Conservation (phyloP, 129 eudicot genomes). For the Silybum marianum region DNA sequence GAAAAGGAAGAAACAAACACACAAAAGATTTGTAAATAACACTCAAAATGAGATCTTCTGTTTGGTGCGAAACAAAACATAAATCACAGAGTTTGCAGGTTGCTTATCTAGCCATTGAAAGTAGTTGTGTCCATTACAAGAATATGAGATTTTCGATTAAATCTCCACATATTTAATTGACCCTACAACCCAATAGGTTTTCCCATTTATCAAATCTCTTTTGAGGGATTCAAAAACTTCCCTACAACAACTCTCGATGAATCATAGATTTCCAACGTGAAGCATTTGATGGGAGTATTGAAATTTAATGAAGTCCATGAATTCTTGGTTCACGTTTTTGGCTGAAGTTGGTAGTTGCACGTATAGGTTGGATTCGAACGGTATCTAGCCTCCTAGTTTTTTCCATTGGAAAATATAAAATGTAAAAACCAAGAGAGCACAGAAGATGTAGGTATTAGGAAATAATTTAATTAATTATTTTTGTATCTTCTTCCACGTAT, state of each 20-base stretch:
- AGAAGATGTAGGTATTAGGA: conserved; percentile 29
- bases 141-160: neutral
- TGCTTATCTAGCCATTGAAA: conserved; percentile 50
- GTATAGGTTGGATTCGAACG: neutral
- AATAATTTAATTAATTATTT: too few species aligned
- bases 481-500: too few species aligned
- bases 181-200: conserved; percentile 47
- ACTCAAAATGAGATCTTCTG: too few species aligned
- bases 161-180: conserved; percentile 40
- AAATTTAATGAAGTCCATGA: neutral
- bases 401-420: conserved; percentile 1
- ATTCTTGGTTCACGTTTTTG: conserved; percentile 19
- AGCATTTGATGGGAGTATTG: neutral
- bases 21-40: too few species aligned
- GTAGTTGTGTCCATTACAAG: neutral
- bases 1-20: too few species aligned
- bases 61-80: conserved; percentile 45
- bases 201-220: neutral
- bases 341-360: neutral
- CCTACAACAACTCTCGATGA: conserved; percentile 37
- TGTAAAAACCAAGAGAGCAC: neutral
- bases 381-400: conserved; percentile 11
- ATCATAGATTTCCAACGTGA: conserved; percentile 35
- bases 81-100: conserved; percentile 38
- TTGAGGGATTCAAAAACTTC: conserved; percentile 33